Evolutionary conservation across 2,329 filamentous ascomycete species (phyloP).

Genomic region (Phialemoniopsis sp.): DNA sequence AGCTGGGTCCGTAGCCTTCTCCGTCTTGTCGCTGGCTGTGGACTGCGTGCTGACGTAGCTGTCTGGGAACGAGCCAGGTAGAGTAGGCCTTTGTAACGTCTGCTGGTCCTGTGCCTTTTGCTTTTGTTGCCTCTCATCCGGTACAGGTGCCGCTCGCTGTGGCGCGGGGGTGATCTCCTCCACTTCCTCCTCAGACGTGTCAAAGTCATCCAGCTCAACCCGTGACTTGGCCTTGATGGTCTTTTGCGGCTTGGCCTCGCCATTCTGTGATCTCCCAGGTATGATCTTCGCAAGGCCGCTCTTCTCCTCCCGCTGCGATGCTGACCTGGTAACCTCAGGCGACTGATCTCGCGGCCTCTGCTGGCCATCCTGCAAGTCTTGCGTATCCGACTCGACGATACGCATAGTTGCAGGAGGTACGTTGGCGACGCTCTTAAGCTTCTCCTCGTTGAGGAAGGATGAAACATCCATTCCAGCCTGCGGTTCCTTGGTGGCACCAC

Average conservation of each 20-base stretch:
- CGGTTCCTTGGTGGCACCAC: conserved; percentile 16
- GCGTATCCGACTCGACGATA: conserved; percentile 50
- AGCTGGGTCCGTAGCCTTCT: conserved; percentile 21
- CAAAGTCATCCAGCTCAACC: conserved; percentile 68
- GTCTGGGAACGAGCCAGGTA: conserved; percentile 36
- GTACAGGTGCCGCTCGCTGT: conserved; percentile 18
- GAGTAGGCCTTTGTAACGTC: conserved; percentile 21
- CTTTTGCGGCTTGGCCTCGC: conserved; percentile 50
- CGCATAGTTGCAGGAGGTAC: conserved; percentile 55
- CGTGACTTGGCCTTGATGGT: conserved; percentile 56
- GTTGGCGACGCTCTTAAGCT: conserved; percentile 49
- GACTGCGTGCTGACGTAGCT: conserved; percentile 28
- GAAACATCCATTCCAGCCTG: conserved; percentile 34
- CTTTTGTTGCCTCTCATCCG: conserved; percentile 18
- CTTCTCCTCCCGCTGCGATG: conserved; percentile 35
- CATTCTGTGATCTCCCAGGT: conserved; percentile 27
- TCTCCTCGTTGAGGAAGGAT: conserved; percentile 34
- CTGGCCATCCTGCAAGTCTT: conserved; percentile 25
- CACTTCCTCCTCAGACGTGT: conserved; percentile 44
- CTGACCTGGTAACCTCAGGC: conserved; percentile 25
- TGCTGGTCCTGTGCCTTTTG: conserved; percentile 22
- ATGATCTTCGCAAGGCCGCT: conserved; percentile 37
- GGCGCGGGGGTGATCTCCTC: conserved; percentile 13
- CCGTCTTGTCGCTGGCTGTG: conserved; percentile 22
- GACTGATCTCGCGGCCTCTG: conserved; percentile 23